These are phyloP conservation scores for Schrenkiella parvula DNA, from an alignment of 345 rosid genomes.

Conservation along the genomic window DNA sequence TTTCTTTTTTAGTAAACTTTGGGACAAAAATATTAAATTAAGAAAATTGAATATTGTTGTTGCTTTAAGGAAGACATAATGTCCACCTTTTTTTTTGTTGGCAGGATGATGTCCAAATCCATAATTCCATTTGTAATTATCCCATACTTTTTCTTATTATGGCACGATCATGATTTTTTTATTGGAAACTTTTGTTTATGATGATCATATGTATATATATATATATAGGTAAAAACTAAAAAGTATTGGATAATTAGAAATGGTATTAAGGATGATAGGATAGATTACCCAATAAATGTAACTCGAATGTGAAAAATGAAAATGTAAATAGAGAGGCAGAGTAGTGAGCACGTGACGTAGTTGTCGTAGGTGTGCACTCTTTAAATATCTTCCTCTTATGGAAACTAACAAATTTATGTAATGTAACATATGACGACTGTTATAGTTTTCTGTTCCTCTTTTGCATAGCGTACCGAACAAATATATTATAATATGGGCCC, in stretches of 20 bases:
- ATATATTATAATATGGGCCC: not conserved
- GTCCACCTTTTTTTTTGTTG: not conserved
- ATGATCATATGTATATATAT: not conserved
- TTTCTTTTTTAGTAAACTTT: too few species aligned
- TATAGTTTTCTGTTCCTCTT: not conserved
- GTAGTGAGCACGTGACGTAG: conserved; percentile 4
- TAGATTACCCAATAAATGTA: not conserved
- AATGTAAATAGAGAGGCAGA: not conserved
- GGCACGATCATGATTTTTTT: too few species aligned
- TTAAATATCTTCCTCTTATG: not conserved
- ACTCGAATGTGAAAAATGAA: conserved; percentile 2
- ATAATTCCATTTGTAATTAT: too few species aligned
- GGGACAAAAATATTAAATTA: too few species aligned
- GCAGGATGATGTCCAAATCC: not conserved
- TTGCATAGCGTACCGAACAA: not conserved
- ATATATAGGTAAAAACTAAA: too few species aligned
- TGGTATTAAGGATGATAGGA: not conserved
- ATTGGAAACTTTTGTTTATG: not conserved
- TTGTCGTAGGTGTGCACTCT: not conserved
- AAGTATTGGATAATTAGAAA: not conserved
- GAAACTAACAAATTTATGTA: not conserved
- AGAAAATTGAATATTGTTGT: not conserved
- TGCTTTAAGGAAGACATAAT: not conserved
- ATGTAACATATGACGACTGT: not conserved
- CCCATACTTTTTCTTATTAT: too few species aligned